These are phyloP conservation scores for Leishmania guyanensis DNA, from an alignment of 208 protist genomes.

Conservation along the genomic window DNA sequence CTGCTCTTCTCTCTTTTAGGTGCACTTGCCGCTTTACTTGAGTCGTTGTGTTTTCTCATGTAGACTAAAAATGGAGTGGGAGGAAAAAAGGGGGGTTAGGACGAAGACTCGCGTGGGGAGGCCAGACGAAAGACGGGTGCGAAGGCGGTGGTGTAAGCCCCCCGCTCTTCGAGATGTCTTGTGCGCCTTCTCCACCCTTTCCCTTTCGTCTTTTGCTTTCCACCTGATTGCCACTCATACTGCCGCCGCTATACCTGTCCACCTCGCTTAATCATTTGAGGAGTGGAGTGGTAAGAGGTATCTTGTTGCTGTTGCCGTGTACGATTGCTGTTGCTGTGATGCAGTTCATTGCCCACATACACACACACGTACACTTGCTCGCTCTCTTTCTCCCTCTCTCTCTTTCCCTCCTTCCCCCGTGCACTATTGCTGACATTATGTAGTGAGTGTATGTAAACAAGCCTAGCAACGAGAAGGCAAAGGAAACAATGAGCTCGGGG, in stretches of 20 bases:
- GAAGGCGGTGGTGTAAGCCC: neutral
- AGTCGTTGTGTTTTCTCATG: neutral
- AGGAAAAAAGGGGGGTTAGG: neutral
- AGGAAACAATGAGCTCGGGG: neutral
- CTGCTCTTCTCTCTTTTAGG: neutral
- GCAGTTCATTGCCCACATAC: no score
- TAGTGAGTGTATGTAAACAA: conserved; percentile 1
- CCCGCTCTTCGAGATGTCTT: neutral
- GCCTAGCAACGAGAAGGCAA: neutral
- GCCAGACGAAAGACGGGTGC: neutral
- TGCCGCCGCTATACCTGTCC: neutral
- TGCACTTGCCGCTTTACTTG: neutral
- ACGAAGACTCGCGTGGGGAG: neutral
- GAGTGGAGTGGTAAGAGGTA: neutral
- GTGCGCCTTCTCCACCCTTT: neutral
- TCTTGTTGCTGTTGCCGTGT: neutral
- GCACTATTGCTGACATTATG: neutral
- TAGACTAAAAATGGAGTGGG: neutral
- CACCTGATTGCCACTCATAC: neutral
- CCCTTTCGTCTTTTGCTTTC: neutral
- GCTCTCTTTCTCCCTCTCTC: neutral
- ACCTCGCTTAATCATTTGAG: neutral
- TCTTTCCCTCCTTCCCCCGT: neutral
- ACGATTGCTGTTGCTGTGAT: neutral
- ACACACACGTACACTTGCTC: neutral